Conservation (phyloP, 2,329 filamentous ascomycete genomes). For the Chrysosporium keratinophilum region DNA sequence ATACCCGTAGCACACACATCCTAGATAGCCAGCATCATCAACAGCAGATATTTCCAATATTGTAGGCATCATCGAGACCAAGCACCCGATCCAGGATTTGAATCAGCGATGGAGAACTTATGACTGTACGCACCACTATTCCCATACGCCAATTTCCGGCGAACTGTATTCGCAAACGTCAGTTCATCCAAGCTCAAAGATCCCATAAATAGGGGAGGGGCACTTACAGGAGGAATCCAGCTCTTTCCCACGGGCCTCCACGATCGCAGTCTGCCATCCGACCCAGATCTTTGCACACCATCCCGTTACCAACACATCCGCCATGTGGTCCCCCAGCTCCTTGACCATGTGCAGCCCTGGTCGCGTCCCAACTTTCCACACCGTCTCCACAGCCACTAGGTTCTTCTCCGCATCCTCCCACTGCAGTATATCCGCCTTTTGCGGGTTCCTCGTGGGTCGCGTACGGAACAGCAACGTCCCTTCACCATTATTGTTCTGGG, state of each 20-base stretch:
- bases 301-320: slow-evolving; percentile 15
- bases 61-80: background rate
- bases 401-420: slow-evolving; percentile 14
- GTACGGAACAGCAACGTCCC: slow-evolving; percentile 13
- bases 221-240: slow-evolving; percentile 9
- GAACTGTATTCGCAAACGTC: slow-evolving; percentile 5
- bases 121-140: background rate
- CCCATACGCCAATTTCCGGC: slow-evolving; percentile 10
- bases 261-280: slow-evolving; percentile 9
- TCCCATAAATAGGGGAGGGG: background rate
- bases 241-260: slow-evolving; percentile 5
- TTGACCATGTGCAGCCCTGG: slow-evolving; percentile 15
- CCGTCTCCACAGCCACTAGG: slow-evolving; percentile 15
- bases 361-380: slow-evolving; percentile 1
- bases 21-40: background rate
- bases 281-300: slow-evolving; percentile 18
- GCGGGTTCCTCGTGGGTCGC: slow-evolving; percentile 11
- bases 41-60: background rate
- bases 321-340: slow-evolving; percentile 13
- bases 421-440: slow-evolving; percentile 10
- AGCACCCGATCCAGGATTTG: background rate
- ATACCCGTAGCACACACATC: background rate
- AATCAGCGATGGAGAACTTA: background rate
- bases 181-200: background rate
- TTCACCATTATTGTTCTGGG: background rate